phyloP scores from a whole-genome alignment of 495 filamentous ascomycete genomes.

The Cudoniella acicularis region DNA sequence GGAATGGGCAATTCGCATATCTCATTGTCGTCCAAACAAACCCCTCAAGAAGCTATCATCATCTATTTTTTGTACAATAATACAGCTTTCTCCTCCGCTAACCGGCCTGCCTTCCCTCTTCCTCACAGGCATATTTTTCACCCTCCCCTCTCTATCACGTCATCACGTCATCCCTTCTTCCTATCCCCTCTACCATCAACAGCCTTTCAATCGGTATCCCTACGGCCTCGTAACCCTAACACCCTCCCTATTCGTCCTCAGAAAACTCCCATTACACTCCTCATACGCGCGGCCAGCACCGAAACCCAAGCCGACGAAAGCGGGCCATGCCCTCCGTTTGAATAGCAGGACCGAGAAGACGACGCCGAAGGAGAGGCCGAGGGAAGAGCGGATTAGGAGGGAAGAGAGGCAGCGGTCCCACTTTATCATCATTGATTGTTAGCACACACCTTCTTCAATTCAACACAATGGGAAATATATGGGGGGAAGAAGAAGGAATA shows the following conservation, averaged over 20 bases:
- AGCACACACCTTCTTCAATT: not conserved
- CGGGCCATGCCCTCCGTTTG: constrained; percentile 95
- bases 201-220: not conserved
- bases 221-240: constrained; percentile 22
- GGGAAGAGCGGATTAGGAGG: constrained; percentile 87
- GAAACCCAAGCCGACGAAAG: constrained; percentile 86
- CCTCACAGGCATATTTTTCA: not conserved
- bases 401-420: constrained; percentile 98
- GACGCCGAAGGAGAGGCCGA: constrained; percentile 93
- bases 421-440: constrained; percentile 45
- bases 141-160: not conserved
- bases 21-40: not conserved
- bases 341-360: constrained; percentile 98
- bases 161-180: not conserved
- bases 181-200: not conserved
- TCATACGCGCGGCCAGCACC: constrained; percentile 95
- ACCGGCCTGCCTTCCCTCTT: not conserved
- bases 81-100: too few relatives aligned
- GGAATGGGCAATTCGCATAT: too few relatives aligned
- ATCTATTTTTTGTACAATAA: constrained; percentile 26
- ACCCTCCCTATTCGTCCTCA: constrained; percentile 24
- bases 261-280: constrained; percentile 72
- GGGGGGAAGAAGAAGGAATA: not conserved
- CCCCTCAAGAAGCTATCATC: constrained; percentile 5
- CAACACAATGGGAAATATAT: not conserved